Evolutionary conservation across 139 green algal genomes (phyloP).

Genomic region (Micractinium conductrix): DNA sequence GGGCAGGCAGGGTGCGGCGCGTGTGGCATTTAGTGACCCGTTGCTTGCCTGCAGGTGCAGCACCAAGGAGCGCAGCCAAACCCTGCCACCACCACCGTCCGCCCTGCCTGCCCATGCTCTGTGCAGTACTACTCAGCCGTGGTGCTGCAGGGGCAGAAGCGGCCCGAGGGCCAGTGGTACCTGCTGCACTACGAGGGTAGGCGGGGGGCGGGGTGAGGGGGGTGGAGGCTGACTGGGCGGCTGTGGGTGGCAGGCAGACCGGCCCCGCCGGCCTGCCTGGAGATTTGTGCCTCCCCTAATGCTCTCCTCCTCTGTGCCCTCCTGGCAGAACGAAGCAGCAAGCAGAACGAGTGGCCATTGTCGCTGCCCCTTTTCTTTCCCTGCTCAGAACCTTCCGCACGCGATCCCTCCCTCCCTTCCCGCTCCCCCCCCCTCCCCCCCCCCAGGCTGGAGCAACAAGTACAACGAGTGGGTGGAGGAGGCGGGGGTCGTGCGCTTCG

Average conservation of each 20-base stretch:
- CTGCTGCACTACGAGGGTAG: slow-evolving; percentile 36
- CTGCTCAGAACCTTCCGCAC: not conserved
- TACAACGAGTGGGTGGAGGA: slow-evolving; percentile 85
- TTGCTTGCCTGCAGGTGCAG: not conserved
- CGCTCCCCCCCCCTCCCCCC: not conserved
- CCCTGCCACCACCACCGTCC: not conserved
- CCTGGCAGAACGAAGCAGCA: not conserved
- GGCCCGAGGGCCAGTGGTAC: slow-evolving; percentile 33
- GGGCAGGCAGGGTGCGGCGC: not conserved
- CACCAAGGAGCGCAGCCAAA: not conserved
- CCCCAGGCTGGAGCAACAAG: slow-evolving; percentile 77
- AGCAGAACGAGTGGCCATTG: not conserved
- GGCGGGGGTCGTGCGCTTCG: slow-evolving; percentile 39
- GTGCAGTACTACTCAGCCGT: slow-evolving; percentile 21
- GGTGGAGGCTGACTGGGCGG: not conserved
- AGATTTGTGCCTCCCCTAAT: not conserved
- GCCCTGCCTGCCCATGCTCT: not conserved
- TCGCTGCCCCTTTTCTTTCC: not conserved
- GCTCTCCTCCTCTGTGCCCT: no score
- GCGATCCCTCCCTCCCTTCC: no score
- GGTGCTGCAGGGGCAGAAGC: slow-evolving; percentile 43
- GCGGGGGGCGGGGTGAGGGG: not conserved
- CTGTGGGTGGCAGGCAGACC: not conserved
- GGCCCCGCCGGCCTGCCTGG: not conserved
- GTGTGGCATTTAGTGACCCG: not conserved